phyloP scores from a whole-genome alignment of 2,329 filamentous ascomycete genomes.

The Blumeriella jaapii region DNA sequence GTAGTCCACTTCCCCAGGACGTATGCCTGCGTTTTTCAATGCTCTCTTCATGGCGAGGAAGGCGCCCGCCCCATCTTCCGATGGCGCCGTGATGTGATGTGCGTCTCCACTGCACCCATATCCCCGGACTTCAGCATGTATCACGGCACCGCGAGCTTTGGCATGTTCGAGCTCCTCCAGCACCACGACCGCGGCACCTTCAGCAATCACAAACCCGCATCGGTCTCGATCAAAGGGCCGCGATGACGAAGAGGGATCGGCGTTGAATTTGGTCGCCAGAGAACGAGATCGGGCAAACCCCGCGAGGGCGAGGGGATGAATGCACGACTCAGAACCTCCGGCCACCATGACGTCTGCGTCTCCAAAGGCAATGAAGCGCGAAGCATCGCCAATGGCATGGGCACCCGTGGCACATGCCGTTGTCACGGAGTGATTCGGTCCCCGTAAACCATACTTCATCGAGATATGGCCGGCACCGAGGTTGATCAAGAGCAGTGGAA shows the following conservation, averaged over 20 bases:
- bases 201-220: constrained; percentile 81
- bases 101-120: constrained; percentile 90
- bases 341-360: constrained; percentile 94
- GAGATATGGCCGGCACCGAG: constrained; percentile 89
- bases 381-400: constrained; percentile 87
- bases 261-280: constrained; percentile 70
- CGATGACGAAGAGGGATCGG: constrained; percentile 57
- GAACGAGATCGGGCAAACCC: constrained; percentile 85
- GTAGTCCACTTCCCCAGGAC: constrained; percentile 68
- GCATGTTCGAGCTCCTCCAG: constrained; percentile 90
- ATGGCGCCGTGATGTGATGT: constrained; percentile 85
- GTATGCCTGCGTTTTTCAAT: constrained; percentile 57
- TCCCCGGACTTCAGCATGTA: constrained; percentile 81
- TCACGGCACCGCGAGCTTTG: constrained; percentile 60
- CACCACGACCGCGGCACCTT: constrained; percentile 79
- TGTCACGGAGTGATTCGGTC: constrained; percentile 84
- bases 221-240: constrained; percentile 76
- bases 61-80: constrained; percentile 71
- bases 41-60: constrained; percentile 77
- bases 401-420: constrained; percentile 95
- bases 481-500: constrained; percentile 88
- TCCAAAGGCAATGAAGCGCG: constrained; percentile 81
- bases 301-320: constrained; percentile 85
- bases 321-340: constrained; percentile 90
- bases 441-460: constrained; percentile 81